Evolutionary conservation across 768 basidiomycete genomes (phyloP).

Genomic region (Termitomyces sp.): DNA sequence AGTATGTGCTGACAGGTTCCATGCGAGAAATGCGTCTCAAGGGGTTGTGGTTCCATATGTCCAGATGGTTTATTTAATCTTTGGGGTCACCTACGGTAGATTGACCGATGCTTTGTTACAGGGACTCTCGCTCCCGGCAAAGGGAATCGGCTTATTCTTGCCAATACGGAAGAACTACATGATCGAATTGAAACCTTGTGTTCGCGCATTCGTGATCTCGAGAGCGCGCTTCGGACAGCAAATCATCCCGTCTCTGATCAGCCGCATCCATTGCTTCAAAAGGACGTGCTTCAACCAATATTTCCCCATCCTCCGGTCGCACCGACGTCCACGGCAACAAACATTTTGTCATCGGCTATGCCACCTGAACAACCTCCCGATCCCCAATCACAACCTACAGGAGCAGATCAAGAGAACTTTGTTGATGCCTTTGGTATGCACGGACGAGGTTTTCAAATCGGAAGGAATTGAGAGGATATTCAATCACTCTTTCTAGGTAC

Average conservation of each 20-base stretch:
- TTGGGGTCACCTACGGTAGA: neutral
- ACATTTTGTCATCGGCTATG: neutral
- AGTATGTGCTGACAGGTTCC: constrained; percentile 46
- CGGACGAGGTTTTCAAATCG: neutral
- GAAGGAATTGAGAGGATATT: neutral
- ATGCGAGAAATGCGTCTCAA: constrained; percentile 73
- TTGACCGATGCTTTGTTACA: constrained; percentile 20
- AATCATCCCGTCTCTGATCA: constrained; percentile 47
- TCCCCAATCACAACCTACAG: neutral
- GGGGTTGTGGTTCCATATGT: constrained; percentile 74
- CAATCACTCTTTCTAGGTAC: constrained; percentile 39
- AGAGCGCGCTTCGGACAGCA: constrained; percentile 50
- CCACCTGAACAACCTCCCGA: constrained; percentile 1
- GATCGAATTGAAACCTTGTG: constrained; percentile 55
- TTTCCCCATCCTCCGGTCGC: neutral
- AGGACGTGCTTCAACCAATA: constrained; percentile 9
- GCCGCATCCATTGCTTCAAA: constrained; percentile 45
- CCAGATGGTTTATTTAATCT: constrained; percentile 54
- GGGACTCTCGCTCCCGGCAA: constrained; percentile 57
- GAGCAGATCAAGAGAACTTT: constrained; percentile 38
- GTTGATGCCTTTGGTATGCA: constrained; percentile 47
- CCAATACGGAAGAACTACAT: constrained; percentile 71
- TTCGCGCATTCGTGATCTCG: constrained; percentile 57
- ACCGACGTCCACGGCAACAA: neutral
- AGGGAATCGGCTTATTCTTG: constrained; percentile 59